phyloP scores from a whole-genome alignment of 2,329 filamentous ascomycete genomes.

The Leptographium flavum region DNA sequence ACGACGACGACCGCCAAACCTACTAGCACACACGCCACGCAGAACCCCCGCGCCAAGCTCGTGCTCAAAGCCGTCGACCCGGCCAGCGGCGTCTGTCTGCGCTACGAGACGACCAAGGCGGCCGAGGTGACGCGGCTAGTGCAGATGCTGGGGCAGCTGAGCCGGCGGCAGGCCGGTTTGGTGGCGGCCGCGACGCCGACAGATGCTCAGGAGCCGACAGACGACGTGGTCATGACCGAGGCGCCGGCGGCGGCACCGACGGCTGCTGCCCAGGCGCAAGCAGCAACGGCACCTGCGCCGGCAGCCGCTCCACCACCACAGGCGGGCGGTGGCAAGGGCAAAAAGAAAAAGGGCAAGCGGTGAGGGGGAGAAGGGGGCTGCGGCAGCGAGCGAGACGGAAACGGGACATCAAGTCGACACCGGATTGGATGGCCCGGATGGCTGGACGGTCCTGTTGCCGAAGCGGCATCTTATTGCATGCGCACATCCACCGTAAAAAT shows the following conservation, averaged over 20 bases:
- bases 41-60: constrained; percentile 50
- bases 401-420: no score
- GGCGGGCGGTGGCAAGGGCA: constrained; percentile 37
- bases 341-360: constrained; percentile 61
- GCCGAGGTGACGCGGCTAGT: constrained; percentile 80
- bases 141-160: constrained; percentile 59
- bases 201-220: constrained; percentile 24
- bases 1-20: constrained; percentile 13
- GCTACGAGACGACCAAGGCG: constrained; percentile 83
- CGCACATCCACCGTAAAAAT: no score
- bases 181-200: constrained; percentile 22
- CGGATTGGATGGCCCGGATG: no score
- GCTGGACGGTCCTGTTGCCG: no score
- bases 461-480: no score
- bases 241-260: constrained; percentile 14
- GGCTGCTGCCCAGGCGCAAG: constrained; percentile 9
- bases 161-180: constrained; percentile 50
- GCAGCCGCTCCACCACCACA: constrained; percentile 8
- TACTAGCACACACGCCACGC: constrained; percentile 15
- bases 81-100: constrained; percentile 63
- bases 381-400: no score
- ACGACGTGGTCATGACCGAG: constrained; percentile 16
- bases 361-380: constrained; percentile 17
- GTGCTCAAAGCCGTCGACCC: constrained; percentile 86
- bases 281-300: constrained; percentile 15